Evolutionary conservation across 1,284 basidiomycete genomes (phyloP).

Genomic region (Thecaphora frezii): DNA sequence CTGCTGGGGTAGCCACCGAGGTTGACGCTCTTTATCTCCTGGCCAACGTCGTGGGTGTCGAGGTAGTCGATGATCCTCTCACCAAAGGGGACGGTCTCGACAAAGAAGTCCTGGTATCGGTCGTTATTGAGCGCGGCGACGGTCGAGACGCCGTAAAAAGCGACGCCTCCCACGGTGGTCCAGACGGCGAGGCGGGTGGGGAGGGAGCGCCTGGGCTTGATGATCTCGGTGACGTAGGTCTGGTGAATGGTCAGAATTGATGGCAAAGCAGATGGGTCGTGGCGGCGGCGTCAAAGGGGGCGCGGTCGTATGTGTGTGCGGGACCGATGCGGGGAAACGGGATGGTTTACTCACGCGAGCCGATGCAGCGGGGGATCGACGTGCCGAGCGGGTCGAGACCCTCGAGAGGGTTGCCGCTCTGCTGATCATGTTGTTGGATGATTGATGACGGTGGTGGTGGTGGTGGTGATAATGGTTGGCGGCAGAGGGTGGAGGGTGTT

Average conservation of each 20-base stretch:
- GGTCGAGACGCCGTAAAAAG: slow-evolving; percentile 55
- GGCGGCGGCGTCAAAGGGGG: neutral
- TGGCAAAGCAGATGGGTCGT: slow-evolving; percentile 17
- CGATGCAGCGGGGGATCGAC: neutral
- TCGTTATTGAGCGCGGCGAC: slow-evolving; percentile 48
- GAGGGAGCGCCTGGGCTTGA: slow-evolving; percentile 18
- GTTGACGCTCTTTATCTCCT: slow-evolving; percentile 37
- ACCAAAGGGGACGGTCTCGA: slow-evolving; percentile 73
- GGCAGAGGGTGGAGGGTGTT: no score
- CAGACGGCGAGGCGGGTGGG: slow-evolving; percentile 37
- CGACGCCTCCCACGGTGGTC: slow-evolving; percentile 30
- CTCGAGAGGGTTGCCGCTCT: slow-evolving; percentile 32
- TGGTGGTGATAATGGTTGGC: no score
- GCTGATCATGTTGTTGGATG: slow-evolving; percentile 35
- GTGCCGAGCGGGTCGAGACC: slow-evolving; percentile 10
- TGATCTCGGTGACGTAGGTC: slow-evolving; percentile 26
- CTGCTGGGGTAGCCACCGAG: slow-evolving; percentile 64
- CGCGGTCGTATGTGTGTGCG: no score
- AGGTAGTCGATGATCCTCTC: slow-evolving; percentile 65
- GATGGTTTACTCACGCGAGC: neutral
- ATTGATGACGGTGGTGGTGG: no score
- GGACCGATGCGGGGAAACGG: neutral
- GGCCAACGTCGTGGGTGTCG: slow-evolving; percentile 40
- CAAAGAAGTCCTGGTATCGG: slow-evolving; percentile 71
- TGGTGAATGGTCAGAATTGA: slow-evolving; percentile 12